These are phyloP conservation scores for Ceratorhiza oryzae-sativae DNA, from an alignment of 1,284 basidiomycete species.

Conservation along the genomic window DNA sequence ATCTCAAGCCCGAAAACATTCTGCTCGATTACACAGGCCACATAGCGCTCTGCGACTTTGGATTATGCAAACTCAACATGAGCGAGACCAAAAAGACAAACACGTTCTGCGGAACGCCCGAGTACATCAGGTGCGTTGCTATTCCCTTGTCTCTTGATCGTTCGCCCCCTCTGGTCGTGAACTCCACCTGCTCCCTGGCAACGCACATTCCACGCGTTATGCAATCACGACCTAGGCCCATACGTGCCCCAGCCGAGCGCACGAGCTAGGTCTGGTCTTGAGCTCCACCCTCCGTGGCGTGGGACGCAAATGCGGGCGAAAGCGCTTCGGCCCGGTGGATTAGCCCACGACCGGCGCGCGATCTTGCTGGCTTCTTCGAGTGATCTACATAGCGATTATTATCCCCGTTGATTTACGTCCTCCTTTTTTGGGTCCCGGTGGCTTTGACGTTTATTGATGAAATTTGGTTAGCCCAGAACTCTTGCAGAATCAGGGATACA, in stretches of 20 bases:
- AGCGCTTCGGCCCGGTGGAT: too few species aligned
- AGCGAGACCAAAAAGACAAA: constrained; percentile 97
- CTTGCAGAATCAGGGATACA: constrained; percentile 95
- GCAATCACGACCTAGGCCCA: not conserved
- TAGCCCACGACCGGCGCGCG: not conserved
- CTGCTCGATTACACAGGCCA: constrained; percentile 97
- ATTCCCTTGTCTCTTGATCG: not conserved
- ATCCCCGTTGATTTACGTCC: not conserved
- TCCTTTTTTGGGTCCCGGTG: not conserved
- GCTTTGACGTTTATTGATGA: constrained; percentile 3
- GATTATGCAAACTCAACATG: constrained; percentile 99
- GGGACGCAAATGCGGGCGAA: not conserved
- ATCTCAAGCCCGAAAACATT: constrained; percentile 98
- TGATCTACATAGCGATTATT: not conserved
- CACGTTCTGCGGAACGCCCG: constrained; percentile 52
- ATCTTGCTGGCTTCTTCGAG: not conserved
- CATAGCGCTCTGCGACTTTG: constrained; percentile 98
- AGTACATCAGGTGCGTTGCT: constrained; percentile 56
- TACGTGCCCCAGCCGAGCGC: not conserved
- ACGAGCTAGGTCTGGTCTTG: not conserved
- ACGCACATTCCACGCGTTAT: constrained; percentile 3
- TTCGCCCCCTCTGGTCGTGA: not conserved
- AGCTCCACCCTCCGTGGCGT: constrained; percentile 17
- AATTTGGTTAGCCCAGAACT: constrained; percentile 70
- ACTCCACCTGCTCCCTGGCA: not conserved